Evolutionary conservation across 1,284 basidiomycete species (phyloP).

Genomic region (Moesziomyces antarcticus): DNA sequence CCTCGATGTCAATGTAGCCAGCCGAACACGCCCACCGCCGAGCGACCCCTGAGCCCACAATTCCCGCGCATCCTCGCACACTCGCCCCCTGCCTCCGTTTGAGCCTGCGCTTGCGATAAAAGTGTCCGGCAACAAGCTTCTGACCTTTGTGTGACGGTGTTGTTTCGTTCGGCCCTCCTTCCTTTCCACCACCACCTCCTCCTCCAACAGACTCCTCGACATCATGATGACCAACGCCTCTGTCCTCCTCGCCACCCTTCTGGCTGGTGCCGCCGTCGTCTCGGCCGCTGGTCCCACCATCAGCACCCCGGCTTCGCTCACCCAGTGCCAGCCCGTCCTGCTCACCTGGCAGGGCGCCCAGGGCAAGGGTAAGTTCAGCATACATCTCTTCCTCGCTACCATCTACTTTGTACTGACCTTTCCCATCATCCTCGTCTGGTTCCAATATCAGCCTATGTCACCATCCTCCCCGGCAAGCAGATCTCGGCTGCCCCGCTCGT

Average conservation of each 20-base stretch:
- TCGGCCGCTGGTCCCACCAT: conserved; percentile 25
- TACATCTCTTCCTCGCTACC: neutral
- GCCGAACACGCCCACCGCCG: neutral
- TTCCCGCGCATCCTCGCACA: neutral
- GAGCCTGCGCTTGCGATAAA: neutral
- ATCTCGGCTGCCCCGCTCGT: conserved; percentile 37
- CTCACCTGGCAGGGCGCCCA: conserved; percentile 44
- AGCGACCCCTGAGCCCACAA: neutral
- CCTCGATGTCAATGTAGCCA: neutral
- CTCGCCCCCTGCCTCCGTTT: neutral
- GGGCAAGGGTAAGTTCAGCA: conserved; percentile 33
- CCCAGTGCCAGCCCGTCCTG: conserved; percentile 51
- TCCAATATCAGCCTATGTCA: conserved; percentile 26
- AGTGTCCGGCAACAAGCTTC: neutral
- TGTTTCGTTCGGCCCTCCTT: conserved; percentile 2
- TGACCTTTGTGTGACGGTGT: too few species aligned
- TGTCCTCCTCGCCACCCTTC: conserved; percentile 33
- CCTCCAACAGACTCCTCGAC: conserved; percentile 5
- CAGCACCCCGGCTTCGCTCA: conserved; percentile 49
- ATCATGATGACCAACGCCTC: conserved; percentile 33
- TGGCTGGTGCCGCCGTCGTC: conserved; percentile 23
- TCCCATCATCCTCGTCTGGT: neutral
- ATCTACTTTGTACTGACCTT: conserved; percentile 5
- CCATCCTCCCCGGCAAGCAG: conserved; percentile 29
- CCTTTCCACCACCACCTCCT: conserved; percentile 16